Base-by-base conservation (phyloP, 352 stramenopile genomes). In the Pythium insidiosum region DNA sequence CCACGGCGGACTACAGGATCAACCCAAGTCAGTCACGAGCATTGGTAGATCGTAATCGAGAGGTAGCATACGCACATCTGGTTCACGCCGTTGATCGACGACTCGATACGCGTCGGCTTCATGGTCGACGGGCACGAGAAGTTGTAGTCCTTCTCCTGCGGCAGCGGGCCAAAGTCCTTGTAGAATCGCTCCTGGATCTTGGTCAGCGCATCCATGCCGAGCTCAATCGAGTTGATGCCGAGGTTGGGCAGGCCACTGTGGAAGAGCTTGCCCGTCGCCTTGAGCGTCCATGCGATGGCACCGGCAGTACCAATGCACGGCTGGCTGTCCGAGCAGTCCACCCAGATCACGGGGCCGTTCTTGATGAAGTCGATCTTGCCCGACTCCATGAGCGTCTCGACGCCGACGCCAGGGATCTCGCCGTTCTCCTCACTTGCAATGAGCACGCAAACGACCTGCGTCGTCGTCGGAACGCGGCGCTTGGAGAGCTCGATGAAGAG, bases 351-450 rank as follows among this genome's bases (percentile, higher is more conserved):
- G 0, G 86, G 88, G 4, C 88, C 84, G 47, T 95, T 92, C 73
- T 96, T 95, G 46, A 97, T 68, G 48, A 94, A 89, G 49, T 97
- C 84, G 24, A 97, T 83, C 50, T 93, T 86, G 5, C 89, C 88
- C 0, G 72, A 78, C 53, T 84, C 74, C 66, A 93, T 83, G 19
- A 97, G 61, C 28, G 58, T 88, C 52, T 97, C 89, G 23, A 97
- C 82, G 6, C 89, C 89, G 2, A 96, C 74, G 13, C 83, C 86
- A 10, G 65, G 49, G 43, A 93, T 87, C 47, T 86, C 75, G n/a
- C 56, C 66, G 62, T 88, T 87, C 53, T 90, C 85, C 33, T 96
- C 85, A 0, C 77, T 93, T 2, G 84, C 88, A 56, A 97, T 97
- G 5, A 97, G 70, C 30, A 97, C 82, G 16, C 73, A 85, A 18